Base-by-base conservation (phyloP, 331 rosid genomes). In the Malus hybrid region DNA sequence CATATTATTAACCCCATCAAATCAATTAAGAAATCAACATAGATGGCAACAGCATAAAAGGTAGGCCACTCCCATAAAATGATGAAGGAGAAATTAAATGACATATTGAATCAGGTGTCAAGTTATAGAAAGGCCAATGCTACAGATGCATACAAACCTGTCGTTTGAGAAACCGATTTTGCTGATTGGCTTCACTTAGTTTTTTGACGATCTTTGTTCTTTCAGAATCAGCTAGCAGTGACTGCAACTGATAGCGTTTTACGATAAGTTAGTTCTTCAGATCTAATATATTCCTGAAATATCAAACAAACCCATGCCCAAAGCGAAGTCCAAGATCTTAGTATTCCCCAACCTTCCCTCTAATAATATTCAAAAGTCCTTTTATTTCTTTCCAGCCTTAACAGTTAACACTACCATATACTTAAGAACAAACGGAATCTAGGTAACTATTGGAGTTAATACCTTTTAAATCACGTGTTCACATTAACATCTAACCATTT, bases 151-250 rank as follows among this genome's bases (percentile, higher is more conserved):
- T 24, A 73, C 86, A 66, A 14, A 94, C 99, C 97, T 94, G 97
- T 79, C 99, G 83, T 85, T 92, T 94, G 80, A 94, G 96, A 76
- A 90, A 86, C 73, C 99, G 87, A 65, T 90, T 92, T 31, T 94
- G 97, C 78, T 88, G 93, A 83, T 94, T 94, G 71, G 99, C 97
- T 79, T 94, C 97, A 80, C 97, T 94, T 70, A 94, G 92, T 82
- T 92, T 94, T 79, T 76, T 90, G 3, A 85, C 61, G 36, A 94
- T 89, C 77, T 81, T 86, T 12, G 70, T 79, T 82, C 99, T 89
- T 75, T 92, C 88, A 42, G 86, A 76, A 84, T 94, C 96, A 77
- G 89, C 91, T 66, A 92, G 85, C 77, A 92, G 80, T 54, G 89
- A 73, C 73, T 62, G 79, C 76, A 94, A 76, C 97, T 93, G 90